Base-by-base conservation (phyloP, 2,329 filamentous ascomycete species). In the Magnaporthiopsis rhizophila region DNA sequence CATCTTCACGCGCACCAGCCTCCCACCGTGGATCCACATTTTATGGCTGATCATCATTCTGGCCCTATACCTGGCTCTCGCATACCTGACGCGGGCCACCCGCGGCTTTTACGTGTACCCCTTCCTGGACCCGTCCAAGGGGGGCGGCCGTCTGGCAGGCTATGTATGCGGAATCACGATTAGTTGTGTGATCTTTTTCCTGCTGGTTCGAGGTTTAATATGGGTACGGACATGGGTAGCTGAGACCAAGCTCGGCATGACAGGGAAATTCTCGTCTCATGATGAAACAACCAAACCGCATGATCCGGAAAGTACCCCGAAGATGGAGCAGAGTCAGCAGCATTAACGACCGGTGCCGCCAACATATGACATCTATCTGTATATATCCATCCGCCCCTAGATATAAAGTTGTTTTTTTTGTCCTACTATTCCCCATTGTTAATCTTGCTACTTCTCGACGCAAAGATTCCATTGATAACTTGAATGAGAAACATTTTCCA, bases 31-130 rank as follows among this genome's bases (percentile, higher is more conserved):
- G 77, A 75, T 89, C 28, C 87, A 92, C 71, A 74, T 91, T n/a
- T 74, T 84, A 18, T 87, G 85, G 72, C 78, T 93, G 18, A 75
- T 93, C 67, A 65, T 91, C n/a, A 74, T 95, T 8, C 81, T 96
- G 58, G 85, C 84, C 0, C 76, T 88, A 4, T 96, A 96, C 73
- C 81, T 93, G 13, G 84, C 79, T 0, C 77, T 96, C 21, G 91
- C 90, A 1, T 96, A 91, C 74, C 69, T 95, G 28, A 93, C 89
- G 0, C 76, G 84, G 66, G 85, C 84, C 5, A 87, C 86, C 0
- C 80, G 92, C 73, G 84, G 84, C 3, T 91, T 89, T 73, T 96
- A 93, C 74, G 83, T 89, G 0, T 96, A 96, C 77, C 73, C 71
- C 65, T 96, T 96, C 76, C 82, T 96, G n/a, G 82, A 96, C 72